These are phyloP conservation scores for Yamadazyma spencermartinsiae DNA, from an alignment of 1,139 yeast species.

Conservation along the genomic window DNA sequence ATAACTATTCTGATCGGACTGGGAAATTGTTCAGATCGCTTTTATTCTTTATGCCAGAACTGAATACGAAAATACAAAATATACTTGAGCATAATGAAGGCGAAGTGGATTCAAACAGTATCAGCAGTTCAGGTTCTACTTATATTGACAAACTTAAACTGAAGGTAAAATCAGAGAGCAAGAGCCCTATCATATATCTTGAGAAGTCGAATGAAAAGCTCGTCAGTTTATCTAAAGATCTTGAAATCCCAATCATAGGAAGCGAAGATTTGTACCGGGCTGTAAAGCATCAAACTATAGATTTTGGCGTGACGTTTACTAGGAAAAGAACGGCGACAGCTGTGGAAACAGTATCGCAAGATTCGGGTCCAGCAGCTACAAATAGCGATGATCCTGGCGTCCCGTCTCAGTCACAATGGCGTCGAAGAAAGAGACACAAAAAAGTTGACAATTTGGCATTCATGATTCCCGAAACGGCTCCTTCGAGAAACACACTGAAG, in stretches of 20 bases:
- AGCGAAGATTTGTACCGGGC: not conserved
- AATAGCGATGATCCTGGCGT: not conserved
- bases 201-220: no score
- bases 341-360: not conserved
- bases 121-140: not conserved
- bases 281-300: not conserved
- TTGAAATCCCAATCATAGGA: not conserved
- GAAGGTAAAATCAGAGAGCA: no score
- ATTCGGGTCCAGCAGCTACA: not conserved
- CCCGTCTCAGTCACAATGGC: conserved; percentile 10
- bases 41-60: not conserved
- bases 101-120: not conserved
- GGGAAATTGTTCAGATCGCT: not conserved
- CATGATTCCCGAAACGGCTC: conserved; percentile 8
- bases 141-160: no score
- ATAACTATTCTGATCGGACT: not conserved
- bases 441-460: conserved; percentile 13
- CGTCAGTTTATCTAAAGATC: no score
- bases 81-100: not conserved
- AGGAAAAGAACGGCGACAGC: conserved; percentile 3
- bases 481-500: not conserved
- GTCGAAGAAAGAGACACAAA: conserved; percentile 11
- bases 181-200: no score
- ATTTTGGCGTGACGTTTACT: not conserved
- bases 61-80: not conserved